These are phyloP conservation scores for Hemileccinum impolitum DNA, from an alignment of 768 basidiomycete species.

Conservation along the genomic window DNA sequence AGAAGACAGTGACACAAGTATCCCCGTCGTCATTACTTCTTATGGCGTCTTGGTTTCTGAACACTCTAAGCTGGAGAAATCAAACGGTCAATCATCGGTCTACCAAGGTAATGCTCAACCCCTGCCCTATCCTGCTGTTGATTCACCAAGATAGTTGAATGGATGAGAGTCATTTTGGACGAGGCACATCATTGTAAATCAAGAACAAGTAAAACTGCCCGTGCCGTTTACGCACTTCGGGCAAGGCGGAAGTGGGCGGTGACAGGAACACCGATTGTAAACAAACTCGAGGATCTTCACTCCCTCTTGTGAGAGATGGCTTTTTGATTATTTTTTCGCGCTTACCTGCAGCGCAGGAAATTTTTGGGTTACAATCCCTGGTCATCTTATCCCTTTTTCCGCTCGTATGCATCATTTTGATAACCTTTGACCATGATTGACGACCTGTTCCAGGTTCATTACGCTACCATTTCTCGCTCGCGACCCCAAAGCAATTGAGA, in stretches of 20 bases:
- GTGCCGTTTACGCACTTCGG: constrained; percentile 80
- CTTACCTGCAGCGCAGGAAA: constrained; percentile 45
- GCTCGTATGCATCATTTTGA: constrained; percentile 52
- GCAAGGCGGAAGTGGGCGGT: constrained; percentile 87
- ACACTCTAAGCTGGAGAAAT: constrained; percentile 65
- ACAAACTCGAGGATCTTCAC: constrained; percentile 87
- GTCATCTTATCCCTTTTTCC: constrained; percentile 86
- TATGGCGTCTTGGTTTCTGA: constrained; percentile 93
- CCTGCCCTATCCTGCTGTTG: background rate
- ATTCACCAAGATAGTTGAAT: constrained; percentile 51
- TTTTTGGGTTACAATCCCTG: constrained; percentile 78
- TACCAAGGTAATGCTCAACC: constrained; percentile 60
- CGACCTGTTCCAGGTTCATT: constrained; percentile 59
- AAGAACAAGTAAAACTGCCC: constrained; percentile 80
- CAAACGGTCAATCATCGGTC: constrained; percentile 49
- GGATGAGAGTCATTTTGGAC: constrained; percentile 82
- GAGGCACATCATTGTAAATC: constrained; percentile 97
- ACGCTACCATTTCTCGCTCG: constrained; percentile 88
- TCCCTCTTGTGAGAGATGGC: constrained; percentile 78
- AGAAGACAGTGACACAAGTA: constrained; percentile 44
- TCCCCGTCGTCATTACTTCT: constrained; percentile 85
- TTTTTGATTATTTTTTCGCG: constrained; percentile 29
- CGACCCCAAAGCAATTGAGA: constrained; percentile 90
- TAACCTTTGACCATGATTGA: background rate
- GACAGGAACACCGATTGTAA: constrained; percentile 95